Conservation (phyloP, 352 stramenopile genomes). For the Stramenopiles sp. region DNA sequence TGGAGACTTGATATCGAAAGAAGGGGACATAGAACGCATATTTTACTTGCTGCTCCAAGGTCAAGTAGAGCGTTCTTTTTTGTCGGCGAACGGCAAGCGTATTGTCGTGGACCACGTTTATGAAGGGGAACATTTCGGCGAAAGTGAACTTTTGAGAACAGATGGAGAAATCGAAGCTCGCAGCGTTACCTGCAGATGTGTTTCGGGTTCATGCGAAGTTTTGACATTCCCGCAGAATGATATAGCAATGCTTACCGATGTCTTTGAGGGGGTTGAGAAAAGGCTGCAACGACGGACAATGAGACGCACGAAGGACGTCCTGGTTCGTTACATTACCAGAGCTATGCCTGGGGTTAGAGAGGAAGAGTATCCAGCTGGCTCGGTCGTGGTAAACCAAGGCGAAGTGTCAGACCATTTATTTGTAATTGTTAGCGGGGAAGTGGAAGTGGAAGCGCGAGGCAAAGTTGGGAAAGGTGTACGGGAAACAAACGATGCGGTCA, state of each 20-base stretch:
- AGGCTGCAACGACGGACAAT: not conserved
- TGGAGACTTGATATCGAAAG: not conserved
- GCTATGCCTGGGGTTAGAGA: not conserved
- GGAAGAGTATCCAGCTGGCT: not conserved
- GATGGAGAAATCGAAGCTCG: not conserved
- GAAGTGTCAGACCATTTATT: not conserved
- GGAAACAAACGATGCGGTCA: not conserved
- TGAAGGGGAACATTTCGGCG: not conserved
- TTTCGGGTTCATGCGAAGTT: not conserved
- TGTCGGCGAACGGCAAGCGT: not conserved
- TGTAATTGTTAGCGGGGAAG: not conserved
- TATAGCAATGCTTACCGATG: not conserved
- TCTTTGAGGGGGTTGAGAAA: not conserved
- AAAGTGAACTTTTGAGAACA: not conserved
- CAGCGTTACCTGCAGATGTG: not conserved
- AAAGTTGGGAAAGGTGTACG: not conserved
- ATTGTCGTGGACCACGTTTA: not conserved
- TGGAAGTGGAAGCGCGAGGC: not conserved
- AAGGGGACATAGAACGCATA: not conserved
- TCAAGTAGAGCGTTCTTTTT: not conserved
- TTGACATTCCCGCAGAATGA: not conserved
- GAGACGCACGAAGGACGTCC: not conserved
- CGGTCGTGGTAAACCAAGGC: not conserved
- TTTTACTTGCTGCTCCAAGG: not conserved
- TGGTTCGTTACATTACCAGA: not conserved